Conservation (phyloP, 345 rosid genomes). For the Eucalyptus curtisii region DNA sequence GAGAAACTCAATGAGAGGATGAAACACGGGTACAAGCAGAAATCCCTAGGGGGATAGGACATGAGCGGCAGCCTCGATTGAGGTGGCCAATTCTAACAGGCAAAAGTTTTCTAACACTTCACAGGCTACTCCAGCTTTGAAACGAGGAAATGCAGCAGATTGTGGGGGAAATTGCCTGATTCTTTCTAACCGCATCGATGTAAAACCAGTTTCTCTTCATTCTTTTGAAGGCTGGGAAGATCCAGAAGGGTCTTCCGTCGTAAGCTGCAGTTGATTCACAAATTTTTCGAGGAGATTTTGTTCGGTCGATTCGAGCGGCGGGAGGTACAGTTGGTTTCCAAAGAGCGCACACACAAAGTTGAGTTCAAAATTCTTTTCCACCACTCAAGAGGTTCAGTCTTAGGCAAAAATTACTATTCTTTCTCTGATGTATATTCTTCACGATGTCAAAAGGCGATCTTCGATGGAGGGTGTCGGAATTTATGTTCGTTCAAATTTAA, state of each 20-base stretch:
- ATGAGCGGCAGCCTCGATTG: neutral
- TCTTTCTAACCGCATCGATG: neutral
- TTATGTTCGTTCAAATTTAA: neutral
- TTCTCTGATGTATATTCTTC: neutral
- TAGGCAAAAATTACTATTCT: neutral
- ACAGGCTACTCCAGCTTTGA: neutral
- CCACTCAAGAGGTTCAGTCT: neutral
- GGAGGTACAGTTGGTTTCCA: neutral
- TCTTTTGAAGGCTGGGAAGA: neutral
- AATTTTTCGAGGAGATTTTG: neutral
- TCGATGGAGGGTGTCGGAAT: neutral
- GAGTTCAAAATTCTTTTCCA: neutral
- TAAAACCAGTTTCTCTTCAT: neutral
- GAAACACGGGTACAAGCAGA: conserved; percentile 68
- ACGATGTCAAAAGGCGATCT: neutral
- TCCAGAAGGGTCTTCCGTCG: neutral
- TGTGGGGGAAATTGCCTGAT: neutral
- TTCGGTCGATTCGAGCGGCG: neutral
- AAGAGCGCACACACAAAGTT: neutral
- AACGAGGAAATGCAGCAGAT: neutral
- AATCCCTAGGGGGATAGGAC: conserved; percentile 44
- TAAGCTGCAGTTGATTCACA: neutral
- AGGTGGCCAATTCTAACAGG: neutral
- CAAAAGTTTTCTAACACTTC: neutral
- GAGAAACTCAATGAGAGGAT: conserved; percentile 61